Base-by-base conservation (phyloP, 345 rosid species). In the Abelmoschus esculentus region DNA sequence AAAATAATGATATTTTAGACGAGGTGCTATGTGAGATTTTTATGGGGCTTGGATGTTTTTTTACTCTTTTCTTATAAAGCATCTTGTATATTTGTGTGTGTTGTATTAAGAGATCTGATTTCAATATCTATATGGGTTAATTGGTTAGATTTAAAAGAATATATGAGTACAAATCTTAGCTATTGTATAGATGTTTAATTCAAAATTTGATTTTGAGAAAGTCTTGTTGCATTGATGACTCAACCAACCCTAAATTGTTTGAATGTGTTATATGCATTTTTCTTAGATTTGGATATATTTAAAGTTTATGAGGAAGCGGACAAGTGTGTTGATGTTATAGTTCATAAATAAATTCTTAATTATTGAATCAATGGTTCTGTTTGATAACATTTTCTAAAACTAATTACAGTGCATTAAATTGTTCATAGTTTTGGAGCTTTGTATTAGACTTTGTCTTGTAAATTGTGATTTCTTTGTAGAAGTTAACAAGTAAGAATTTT, bases 281-380 rank as follows among this genome's bases (percentile, higher is more conserved):
- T 34, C 5, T 50, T 58, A 40, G 7, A 49, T 62, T 50, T 42
- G 12, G 58, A 55, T 49, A 31, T 57, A n/a, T 65, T 86, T n/a
- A n/a, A n/a, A n/a, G n/a, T n/a, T n/a, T n/a, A n/a, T n/a, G n/a
- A n/a, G n/a, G n/a, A n/a, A n/a, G n/a, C n/a, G n/a, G n/a, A n/a
- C n/a, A n/a, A n/a, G n/a, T 78, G 77, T 55, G 66, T 42, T 76
- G 66, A 49, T 56, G 18, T 67, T 67, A 70, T 69, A 40, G 77
- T 78, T 74, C 72, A 76, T 42, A 67, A 73, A 66, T 55, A 42
- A 79, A 74, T 68, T 67, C 10, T 70, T 75, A 71, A 66, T 74
- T 75, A 49, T 66, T 66, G 60, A 75, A 74, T 73, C 81, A 56
- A 70, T 73, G 75, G 72, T 79, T 72, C 66, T 68, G 66, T 46